Evolutionary conservation across 345 rosid genomes (phyloP), one percentile per base, ranked within the genome.

Genomic region (Eucalyptus albens): DNA sequence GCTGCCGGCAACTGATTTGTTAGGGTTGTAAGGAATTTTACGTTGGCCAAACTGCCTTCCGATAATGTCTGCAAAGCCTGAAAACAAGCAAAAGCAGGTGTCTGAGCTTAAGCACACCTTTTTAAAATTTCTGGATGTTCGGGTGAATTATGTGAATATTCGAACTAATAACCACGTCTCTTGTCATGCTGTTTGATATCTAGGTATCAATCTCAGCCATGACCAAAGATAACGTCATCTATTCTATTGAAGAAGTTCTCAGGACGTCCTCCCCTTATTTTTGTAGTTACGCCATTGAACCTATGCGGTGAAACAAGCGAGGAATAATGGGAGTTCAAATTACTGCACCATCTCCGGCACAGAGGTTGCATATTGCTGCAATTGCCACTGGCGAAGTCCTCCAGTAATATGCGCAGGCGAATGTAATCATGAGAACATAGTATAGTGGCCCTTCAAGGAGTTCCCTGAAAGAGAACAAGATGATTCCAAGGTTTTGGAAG

Each of bases 341-440:
- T 44, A 87, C 89, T 45, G 33, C 94, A 98, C 99, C 99, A 93
- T 98, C 99, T 95, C 99, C 99, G 69, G 99, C 99, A 60, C 99
- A 97, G 83, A 98, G 94, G 93, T 98, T 98, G 93, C 98, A 97
- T 90, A 97, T 81, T 87, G 97, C 95, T 29, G 98, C 98, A 89
- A 98, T 92, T 49, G 94, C 93, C 51, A 94, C 88, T 4, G 99
- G 99, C 77, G 99, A 95, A 91, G 95, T 91, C 91, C 96, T 95
- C 99, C 99, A 97, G 89, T 93, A 97, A 91, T 94, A 50, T 50
- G 91, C 90, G 88, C 95, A 92, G 22, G 99, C 96, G 50, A 89
- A 45, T 16, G 98, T 94, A 87, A 97, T 92, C 19, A 98, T 88
- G 15, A 91, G 15, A 49, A 94, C 98, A 88, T 98, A 97, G 89